Base-by-base conservation (phyloP, 2,329 filamentous ascomycete species). In the Trichoderma pleuroti region DNA sequence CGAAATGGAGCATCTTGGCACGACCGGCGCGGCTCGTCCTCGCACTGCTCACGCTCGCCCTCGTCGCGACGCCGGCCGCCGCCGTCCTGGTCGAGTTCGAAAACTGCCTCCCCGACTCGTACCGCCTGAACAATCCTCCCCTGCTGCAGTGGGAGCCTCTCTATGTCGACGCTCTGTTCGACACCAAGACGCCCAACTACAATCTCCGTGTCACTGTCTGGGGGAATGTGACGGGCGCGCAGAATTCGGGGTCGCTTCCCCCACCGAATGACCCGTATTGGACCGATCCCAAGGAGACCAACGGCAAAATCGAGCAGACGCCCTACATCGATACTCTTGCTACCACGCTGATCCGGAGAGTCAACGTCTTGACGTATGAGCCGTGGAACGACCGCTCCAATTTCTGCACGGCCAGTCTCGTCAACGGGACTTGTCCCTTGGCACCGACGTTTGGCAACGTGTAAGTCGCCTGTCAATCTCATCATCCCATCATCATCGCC, bases 201-300 rank as follows among this genome's bases (percentile, higher is more conserved):
- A 88, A 86, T 52, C 85, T 99, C 62, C 89, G 88, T 73, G 84
- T 98, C 69, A 96, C 90, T 1, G 87, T 97, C 60, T 98, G 93
- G 84, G 95, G 94, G 65, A 98, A 98, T 80, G 93, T 98, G 34
- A 92, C 91, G 10, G 96, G 96, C 60, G 88, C 91, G 64, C 85
- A 87, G 57, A 84, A 85, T 3, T 77, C 81, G 14, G 82, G 84
- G n/a, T 72, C 81, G 3, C 87, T 93, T 67, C 93, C 93, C 39
- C 76, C 87, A 0, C 81, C 86, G 21, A 80, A 86, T 75, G 86
- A 88, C 77, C 80, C 87, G 0, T 82, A 84, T 60, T 93, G 93
- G 92, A 79, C 75, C 3, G 84, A 96, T 77, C 77, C 84, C 1
- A 87, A 86, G 42, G 78, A 85, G 62, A 89, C 86, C 68, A 83